Evolutionary conservation across 345 rosid genomes (phyloP).

Genomic region (Schrenkiella parvula): DNA sequence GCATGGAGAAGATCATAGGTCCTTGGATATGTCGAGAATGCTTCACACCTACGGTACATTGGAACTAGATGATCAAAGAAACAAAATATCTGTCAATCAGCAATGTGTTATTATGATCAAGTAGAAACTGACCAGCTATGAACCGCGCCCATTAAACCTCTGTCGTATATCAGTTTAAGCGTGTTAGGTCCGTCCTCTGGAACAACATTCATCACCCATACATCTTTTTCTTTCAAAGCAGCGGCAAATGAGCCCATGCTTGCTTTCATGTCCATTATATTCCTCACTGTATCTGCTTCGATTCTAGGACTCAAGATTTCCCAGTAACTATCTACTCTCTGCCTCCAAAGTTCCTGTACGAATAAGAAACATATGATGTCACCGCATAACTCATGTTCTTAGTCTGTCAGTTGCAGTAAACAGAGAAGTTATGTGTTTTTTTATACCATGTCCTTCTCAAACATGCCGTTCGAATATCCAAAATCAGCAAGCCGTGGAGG

Average conservation of each 20-base stretch:
- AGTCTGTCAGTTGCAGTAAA: not conserved
- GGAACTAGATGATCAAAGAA: not conserved
- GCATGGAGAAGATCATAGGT: slow-evolving; percentile 82
- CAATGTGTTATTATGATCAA: not conserved
- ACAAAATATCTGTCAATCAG: not conserved
- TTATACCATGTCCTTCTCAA: slow-evolving; percentile 73
- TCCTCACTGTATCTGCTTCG: slow-evolving; percentile 59
- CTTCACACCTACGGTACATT: slow-evolving; percentile 61
- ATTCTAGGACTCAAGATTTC: slow-evolving; percentile 67
- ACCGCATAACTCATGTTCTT: not conserved
- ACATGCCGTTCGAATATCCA: slow-evolving; percentile 73
- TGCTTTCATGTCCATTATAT: slow-evolving; percentile 95
- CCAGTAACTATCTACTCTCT: slow-evolving; percentile 69
- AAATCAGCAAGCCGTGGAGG: slow-evolving; percentile 84
- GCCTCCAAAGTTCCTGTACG: slow-evolving; percentile 62
- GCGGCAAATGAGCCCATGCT: slow-evolving; percentile 82
- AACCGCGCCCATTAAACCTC: slow-evolving; percentile 65
- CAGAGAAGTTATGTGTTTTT: not conserved
- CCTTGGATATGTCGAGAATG: slow-evolving; percentile 75
- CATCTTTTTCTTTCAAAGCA: slow-evolving; percentile 64
- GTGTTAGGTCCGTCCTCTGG: slow-evolving; percentile 76
- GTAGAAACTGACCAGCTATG: slow-evolving; percentile 62
- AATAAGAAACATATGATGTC: not conserved
- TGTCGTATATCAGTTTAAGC: slow-evolving; percentile 66
- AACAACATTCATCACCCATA: slow-evolving; percentile 86